phyloP scores from a whole-genome alignment of 441 rosid species.

The Adansonia grandidieri region DNA sequence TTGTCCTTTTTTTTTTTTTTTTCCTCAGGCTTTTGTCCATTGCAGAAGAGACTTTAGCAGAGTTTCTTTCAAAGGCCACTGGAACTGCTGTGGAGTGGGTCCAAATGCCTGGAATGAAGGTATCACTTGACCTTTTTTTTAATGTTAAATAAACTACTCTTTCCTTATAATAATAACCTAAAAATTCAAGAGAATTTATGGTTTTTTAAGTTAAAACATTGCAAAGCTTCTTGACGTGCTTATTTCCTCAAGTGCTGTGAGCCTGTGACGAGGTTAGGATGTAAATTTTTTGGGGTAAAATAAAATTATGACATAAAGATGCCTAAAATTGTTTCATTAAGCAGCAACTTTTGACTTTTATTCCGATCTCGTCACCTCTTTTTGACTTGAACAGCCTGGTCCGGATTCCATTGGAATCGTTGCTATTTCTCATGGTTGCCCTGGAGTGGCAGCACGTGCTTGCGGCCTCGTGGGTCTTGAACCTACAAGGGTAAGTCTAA shows the following conservation, averaged over 20 bases:
- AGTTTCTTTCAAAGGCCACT: slow-evolving; percentile 99
- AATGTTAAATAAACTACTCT: too few species aligned
- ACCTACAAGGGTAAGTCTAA: slow-evolving; percentile 83
- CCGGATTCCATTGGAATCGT: slow-evolving; percentile 99
- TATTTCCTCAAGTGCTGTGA: background rate
- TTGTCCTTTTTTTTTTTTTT: slow-evolving; percentile 28
- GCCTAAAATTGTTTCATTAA: background rate
- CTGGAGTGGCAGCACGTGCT: slow-evolving; percentile 99
- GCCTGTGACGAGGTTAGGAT: background rate
- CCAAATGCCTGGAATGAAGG: slow-evolving; percentile 99
- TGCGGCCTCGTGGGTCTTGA: slow-evolving; percentile 99
- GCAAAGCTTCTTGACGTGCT: background rate
- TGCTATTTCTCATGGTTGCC: slow-evolving; percentile 99
- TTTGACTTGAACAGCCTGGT: slow-evolving; percentile 80
- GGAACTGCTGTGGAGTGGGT: slow-evolving; percentile 99
- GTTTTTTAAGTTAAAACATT: background rate
- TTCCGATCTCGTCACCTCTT: background rate
- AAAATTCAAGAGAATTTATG: background rate
- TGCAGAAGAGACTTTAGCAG: slow-evolving; percentile 99
- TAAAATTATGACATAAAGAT: background rate
- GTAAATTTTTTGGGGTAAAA: background rate
- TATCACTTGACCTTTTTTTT: slow-evolving; percentile 32
- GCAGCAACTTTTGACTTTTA: slow-evolving; percentile 2
- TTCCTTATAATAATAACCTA: background rate
- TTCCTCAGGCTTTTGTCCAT: slow-evolving; percentile 88